phyloP scores from a whole-genome alignment of 768 basidiomycete genomes.

The Polyporus arcularius region DNA sequence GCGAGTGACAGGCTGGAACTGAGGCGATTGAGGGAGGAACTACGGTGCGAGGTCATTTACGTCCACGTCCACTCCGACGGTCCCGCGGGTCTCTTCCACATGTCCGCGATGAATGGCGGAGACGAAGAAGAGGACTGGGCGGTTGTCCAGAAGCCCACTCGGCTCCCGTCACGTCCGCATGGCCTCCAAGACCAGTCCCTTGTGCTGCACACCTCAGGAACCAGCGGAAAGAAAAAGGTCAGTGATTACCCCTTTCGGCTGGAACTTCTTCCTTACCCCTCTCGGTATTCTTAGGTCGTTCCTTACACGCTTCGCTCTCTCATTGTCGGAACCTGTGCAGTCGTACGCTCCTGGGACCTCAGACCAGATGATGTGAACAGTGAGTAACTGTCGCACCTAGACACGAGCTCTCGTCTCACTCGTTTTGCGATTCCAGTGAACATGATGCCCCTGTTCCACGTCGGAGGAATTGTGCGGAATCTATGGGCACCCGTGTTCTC shows the following conservation, averaged over 20 bases:
- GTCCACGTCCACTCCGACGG: slow-evolving; percentile 35
- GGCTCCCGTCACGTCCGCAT: slow-evolving; percentile 35
- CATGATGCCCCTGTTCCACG: slow-evolving; percentile 55
- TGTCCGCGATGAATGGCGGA: slow-evolving; percentile 31
- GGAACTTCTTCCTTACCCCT: not conserved
- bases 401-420: slow-evolving; percentile 36
- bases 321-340: slow-evolving; percentile 47
- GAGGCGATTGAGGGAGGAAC: slow-evolving; percentile 31
- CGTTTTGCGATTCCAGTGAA: slow-evolving; percentile 18
- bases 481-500: slow-evolving; percentile 57
- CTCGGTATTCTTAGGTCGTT: slow-evolving; percentile 32
- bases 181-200: slow-evolving; percentile 49
- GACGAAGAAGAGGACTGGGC: slow-evolving; percentile 17
- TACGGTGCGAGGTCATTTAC: slow-evolving; percentile 43
- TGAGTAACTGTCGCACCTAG: slow-evolving; percentile 25
- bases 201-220: slow-evolving; percentile 61
- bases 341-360: slow-evolving; percentile 46
- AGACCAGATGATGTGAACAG: slow-evolving; percentile 46
- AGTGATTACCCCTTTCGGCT: not conserved
- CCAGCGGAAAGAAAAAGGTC: slow-evolving; percentile 53
- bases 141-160: slow-evolving; percentile 3
- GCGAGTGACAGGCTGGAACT: slow-evolving; percentile 41
- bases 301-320: slow-evolving; percentile 45
- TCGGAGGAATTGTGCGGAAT: slow-evolving; percentile 61
- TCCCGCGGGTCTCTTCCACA: slow-evolving; percentile 43